These are phyloP conservation scores for Sclerotinia borealis DNA, from an alignment of 2,329 filamentous ascomycete genomes.

Conservation along the genomic window DNA sequence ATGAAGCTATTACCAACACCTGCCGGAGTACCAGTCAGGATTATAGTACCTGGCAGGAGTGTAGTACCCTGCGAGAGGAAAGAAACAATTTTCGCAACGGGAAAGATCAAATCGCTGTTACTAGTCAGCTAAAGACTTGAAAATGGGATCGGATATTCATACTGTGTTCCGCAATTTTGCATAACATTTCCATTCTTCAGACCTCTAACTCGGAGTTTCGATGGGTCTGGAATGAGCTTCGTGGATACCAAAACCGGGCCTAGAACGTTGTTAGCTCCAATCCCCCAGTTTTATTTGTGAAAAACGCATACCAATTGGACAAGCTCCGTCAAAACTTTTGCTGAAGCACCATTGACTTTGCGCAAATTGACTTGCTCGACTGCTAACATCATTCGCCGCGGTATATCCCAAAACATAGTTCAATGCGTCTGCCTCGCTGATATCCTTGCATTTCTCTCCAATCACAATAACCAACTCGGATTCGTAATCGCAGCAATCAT, in stretches of 20 bases:
- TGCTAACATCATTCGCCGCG: slow-evolving; percentile 50
- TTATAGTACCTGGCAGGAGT: slow-evolving; percentile 38
- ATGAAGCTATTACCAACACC: slow-evolving; percentile 31
- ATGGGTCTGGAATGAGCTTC: slow-evolving; percentile 37
- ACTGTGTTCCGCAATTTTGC: slow-evolving; percentile 40
- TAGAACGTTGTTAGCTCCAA: slow-evolving; percentile 21
- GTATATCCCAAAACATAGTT: slow-evolving; percentile 52
- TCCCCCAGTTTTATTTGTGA: not conserved
- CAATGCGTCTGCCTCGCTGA: slow-evolving; percentile 41
- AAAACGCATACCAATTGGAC: slow-evolving; percentile 39
- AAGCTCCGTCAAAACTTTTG: slow-evolving; percentile 45
- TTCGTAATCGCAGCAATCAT: slow-evolving; percentile 44
- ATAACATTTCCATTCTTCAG: slow-evolving; percentile 44
- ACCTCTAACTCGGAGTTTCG: slow-evolving; percentile 37
- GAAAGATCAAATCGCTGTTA: slow-evolving; percentile 41
- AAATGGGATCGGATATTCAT: slow-evolving; percentile 16
- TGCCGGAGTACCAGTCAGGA: slow-evolving; percentile 42
- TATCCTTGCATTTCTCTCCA: slow-evolving; percentile 41
- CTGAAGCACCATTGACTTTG: slow-evolving; percentile 46
- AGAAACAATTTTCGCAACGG: slow-evolving; percentile 39
- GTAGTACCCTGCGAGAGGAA: slow-evolving; percentile 40
- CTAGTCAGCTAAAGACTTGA: not conserved
- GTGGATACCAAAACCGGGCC: slow-evolving; percentile 44
- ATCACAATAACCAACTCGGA: slow-evolving; percentile 46
- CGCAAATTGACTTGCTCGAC: slow-evolving; percentile 44